phyloP scores from a whole-genome alignment of 2,329 filamentous ascomycete genomes.

The Trichophyton rubrum region DNA sequence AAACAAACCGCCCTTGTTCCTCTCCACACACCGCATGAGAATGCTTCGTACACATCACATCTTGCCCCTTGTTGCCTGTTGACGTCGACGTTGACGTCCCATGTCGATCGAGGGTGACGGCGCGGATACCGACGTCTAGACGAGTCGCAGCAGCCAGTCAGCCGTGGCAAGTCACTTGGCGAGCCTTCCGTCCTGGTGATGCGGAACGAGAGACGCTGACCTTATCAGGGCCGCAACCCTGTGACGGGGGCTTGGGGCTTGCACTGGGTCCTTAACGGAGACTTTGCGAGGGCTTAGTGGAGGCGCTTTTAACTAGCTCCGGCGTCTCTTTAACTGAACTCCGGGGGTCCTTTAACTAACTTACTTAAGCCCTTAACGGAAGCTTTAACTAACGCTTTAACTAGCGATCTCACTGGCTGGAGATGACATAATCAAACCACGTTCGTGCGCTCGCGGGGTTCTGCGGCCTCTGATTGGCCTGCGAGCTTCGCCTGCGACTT shows the following conservation, averaged over 20 bases:
- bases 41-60: neutral
- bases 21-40: neutral
- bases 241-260: neutral
- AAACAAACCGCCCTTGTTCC: neutral
- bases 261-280: neutral
- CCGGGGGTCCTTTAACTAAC: neutral
- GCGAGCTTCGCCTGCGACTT: neutral
- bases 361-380: neutral
- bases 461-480: slow-evolving; percentile 25
- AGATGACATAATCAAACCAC: neutral
- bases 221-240: too few relatives aligned
- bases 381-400: neutral
- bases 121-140: neutral
- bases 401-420: neutral
- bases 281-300: neutral
- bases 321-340: neutral
- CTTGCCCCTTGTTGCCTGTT: neutral
- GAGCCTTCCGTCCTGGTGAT: neutral
- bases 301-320: neutral
- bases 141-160: neutral
- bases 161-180: neutral
- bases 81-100: neutral
- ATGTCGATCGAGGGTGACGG: neutral
- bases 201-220: neutral
- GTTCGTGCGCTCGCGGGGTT: slow-evolving; percentile 16